Evolutionary conservation across 306 rosid genomes (phyloP).

Genomic region (Leucaena leucocephala): DNA sequence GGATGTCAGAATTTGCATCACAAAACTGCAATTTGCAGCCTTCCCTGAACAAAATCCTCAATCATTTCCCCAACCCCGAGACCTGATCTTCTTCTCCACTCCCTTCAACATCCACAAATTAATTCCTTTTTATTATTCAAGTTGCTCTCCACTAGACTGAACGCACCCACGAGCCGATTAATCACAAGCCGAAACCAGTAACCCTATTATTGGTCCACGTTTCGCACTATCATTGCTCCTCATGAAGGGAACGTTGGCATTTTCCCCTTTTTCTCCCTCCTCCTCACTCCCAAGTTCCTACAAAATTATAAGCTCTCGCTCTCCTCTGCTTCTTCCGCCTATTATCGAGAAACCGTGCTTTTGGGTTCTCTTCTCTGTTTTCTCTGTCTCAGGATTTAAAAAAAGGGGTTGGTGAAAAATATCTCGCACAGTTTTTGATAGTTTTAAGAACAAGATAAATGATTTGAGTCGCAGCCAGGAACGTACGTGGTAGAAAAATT

Average conservation of each 20-base stretch:
- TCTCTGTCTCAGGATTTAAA: neutral
- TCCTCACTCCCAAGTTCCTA: neutral
- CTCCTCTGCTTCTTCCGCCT: neutral
- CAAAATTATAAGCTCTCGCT: neutral
- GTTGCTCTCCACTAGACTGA: constrained; percentile 38
- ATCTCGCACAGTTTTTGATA: neutral
- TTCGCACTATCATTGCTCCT: neutral
- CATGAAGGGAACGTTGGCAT: neutral
- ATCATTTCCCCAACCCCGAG: neutral
- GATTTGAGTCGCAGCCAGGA: neutral
- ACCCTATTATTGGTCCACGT: constrained; percentile 36
- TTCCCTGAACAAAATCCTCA: neutral
- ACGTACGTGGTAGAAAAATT: neutral
- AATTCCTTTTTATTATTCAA: neutral
- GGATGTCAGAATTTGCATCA: constrained; percentile 30
- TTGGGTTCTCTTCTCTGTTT: neutral
- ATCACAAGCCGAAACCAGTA: constrained; percentile 31
- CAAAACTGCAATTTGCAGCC: constrained; percentile 6
- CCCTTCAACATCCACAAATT: neutral
- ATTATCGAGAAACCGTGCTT: neutral
- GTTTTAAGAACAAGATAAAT: neutral
- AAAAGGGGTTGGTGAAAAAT: neutral
- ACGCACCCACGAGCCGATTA: constrained; percentile 30
- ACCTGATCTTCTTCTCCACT: neutral
- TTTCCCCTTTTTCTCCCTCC: constrained; percentile 21